Evolutionary conservation across 495 filamentous ascomycete species (phyloP).

Genomic region (Apiosordaria backusii): DNA sequence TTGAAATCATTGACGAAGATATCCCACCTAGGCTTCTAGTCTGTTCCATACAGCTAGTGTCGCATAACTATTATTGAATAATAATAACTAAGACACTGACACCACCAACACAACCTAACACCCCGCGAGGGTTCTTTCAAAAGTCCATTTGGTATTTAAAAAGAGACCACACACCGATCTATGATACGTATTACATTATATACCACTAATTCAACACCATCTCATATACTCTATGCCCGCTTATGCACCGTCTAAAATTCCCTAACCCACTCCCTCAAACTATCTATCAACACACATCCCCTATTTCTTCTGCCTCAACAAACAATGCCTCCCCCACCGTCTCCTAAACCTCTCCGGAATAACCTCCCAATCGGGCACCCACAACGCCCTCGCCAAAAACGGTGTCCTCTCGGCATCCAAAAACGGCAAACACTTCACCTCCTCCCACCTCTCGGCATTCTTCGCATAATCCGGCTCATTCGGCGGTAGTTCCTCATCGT

Average conservation of each 20-base stretch:
- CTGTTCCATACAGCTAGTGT: no score
- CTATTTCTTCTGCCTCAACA: conserved; percentile 56
- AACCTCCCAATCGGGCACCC: conserved; percentile 71
- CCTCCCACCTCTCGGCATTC: conserved; percentile 69
- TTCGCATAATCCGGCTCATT: conserved; percentile 74
- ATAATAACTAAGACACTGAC: no score
- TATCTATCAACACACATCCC: not conserved
- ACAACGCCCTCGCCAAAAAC: conserved; percentile 72
- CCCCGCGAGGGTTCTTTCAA: no score
- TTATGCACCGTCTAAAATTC: not conserved
- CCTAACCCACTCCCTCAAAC: no score
- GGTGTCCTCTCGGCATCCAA: conserved; percentile 74
- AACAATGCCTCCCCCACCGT: conserved; percentile 79
- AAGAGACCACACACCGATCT: not conserved
- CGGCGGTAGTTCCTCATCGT: conserved; percentile 32
- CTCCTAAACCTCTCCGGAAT: conserved; percentile 66
- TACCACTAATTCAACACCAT: not conserved
- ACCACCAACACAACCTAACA: no score
- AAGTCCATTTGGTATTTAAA: not conserved
- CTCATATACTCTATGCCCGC: not conserved
- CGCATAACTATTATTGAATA: no score
- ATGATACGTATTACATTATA: not conserved
- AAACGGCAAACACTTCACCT: conserved; percentile 68
- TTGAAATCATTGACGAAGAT: no score
- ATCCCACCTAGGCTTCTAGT: no score